Conservation (phyloP, 345 rosid species). For the Streptanthus diversifolius region DNA sequence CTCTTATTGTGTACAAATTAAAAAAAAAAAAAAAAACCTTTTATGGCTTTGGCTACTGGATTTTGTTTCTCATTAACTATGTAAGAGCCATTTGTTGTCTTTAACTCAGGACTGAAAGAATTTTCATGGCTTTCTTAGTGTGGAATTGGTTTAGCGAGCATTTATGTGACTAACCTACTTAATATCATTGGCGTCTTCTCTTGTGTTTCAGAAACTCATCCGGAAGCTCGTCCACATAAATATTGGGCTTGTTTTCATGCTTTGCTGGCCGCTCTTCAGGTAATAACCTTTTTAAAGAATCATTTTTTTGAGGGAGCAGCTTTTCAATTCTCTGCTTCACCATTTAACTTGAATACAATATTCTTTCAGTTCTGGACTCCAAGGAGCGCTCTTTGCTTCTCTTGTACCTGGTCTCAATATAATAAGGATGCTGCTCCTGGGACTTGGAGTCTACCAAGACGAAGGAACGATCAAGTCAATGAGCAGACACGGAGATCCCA, state of each 20-base stretch:
- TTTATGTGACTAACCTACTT: not conserved
- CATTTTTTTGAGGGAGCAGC: not conserved
- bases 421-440: slow-evolving; percentile 70
- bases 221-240: slow-evolving; percentile 81
- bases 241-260: slow-evolving; percentile 81
- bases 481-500: slow-evolving; percentile 88
- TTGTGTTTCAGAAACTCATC: slow-evolving; percentile 29
- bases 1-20: too few relatives aligned
- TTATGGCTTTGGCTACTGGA: too few relatives aligned
- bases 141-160: not conserved
- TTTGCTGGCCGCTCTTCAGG: slow-evolving; percentile 51
- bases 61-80: too few relatives aligned
- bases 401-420: slow-evolving; percentile 63
- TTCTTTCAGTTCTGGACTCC: slow-evolving; percentile 63
- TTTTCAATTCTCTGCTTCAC: not conserved
- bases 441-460: slow-evolving; percentile 72
- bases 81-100: not conserved
- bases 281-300: not conserved
- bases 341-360: not conserved
- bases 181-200: not conserved
- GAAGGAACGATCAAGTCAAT: slow-evolving; percentile 89
- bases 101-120: not conserved
- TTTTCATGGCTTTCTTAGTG: too few relatives aligned
- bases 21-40: too few relatives aligned
- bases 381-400: slow-evolving; percentile 76